phyloP scores from a whole-genome alignment of 1,284 basidiomycete genomes.

The Pascua sp. region DNA sequence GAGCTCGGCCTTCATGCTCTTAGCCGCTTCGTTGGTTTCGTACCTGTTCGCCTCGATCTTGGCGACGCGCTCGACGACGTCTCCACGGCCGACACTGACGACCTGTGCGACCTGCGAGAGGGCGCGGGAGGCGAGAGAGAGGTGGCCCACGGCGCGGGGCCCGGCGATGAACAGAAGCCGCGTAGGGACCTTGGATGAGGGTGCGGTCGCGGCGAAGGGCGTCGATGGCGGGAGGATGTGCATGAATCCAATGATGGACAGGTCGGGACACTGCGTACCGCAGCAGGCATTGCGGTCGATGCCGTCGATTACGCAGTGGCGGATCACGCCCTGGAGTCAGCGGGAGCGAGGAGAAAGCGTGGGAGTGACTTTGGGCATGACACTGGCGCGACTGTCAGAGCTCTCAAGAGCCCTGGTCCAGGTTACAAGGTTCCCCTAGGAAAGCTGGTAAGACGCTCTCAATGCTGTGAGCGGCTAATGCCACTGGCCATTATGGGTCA shows the following conservation, averaged over 20 bases:
- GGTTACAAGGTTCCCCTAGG: no score
- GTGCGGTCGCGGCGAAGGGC: constrained; percentile 50
- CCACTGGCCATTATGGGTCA: no score
- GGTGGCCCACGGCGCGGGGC: constrained; percentile 63
- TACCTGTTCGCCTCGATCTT: constrained; percentile 59
- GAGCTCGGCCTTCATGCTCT: constrained; percentile 65
- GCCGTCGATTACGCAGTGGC: constrained; percentile 73
- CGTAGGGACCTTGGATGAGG: constrained; percentile 56
- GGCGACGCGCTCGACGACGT: constrained; percentile 59
- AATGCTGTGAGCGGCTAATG: neutral
- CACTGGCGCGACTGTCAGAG: no score
- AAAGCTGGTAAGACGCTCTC: no score
- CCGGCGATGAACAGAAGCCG: constrained; percentile 78
- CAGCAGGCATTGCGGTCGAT: constrained; percentile 79
- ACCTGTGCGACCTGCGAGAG: constrained; percentile 59
- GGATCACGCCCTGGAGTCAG: constrained; percentile 60
- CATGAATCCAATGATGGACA: constrained; percentile 39
- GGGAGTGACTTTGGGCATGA: no score
- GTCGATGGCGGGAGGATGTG: constrained; percentile 47
- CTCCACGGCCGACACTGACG: constrained; percentile 55
- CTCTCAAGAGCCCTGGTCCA: no score
- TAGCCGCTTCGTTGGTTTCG: constrained; percentile 60
- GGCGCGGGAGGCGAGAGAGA: constrained; percentile 58
- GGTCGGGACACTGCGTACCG: constrained; percentile 63
- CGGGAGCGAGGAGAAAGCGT: neutral